Evolutionary conservation across 2,329 filamentous ascomycete genomes (phyloP).

Genomic region (Penicillium sp.): DNA sequence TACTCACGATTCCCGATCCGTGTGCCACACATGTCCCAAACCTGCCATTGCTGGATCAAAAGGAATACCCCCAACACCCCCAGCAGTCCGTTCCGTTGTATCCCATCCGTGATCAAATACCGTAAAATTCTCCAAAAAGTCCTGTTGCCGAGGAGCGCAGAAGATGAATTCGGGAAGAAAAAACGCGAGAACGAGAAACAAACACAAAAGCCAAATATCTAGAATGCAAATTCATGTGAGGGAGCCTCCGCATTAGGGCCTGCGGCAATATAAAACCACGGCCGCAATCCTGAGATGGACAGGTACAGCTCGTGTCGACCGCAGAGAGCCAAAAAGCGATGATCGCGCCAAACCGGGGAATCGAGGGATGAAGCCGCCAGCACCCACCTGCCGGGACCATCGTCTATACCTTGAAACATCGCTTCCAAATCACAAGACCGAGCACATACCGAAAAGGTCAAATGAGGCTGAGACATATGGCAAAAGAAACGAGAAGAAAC

Average conservation of each 20-base stretch:
- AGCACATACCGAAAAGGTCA: constrained; percentile 33
- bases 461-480: constrained; percentile 29
- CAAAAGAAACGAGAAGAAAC: constrained; percentile 24
- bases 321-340: constrained; percentile 19
- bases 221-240: constrained; percentile 32
- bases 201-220: constrained; percentile 29
- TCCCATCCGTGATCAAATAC: constrained; percentile 46
- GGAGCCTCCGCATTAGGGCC: constrained; percentile 20
- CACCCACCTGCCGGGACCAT: constrained; percentile 26
- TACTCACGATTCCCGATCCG: constrained; percentile 38
- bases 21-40: constrained; percentile 32
- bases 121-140: constrained; percentile 44
- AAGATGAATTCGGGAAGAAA: constrained; percentile 29
- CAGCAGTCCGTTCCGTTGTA: constrained; percentile 45
- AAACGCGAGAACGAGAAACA: constrained; percentile 10
- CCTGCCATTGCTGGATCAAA: constrained; percentile 38
- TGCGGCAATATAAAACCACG: constrained; percentile 15
- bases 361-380: constrained; percentile 26
- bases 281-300: constrained; percentile 17
- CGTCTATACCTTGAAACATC: constrained; percentile 33
- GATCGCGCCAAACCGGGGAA: constrained; percentile 20
- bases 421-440: constrained; percentile 31
- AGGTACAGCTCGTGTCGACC: constrained; percentile 22
- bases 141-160: constrained; percentile 42
- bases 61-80: constrained; percentile 46